These are phyloP conservation scores for Candida tropicalis DNA, from an alignment of 1,139 yeast genomes.

Conservation along the genomic window DNA sequence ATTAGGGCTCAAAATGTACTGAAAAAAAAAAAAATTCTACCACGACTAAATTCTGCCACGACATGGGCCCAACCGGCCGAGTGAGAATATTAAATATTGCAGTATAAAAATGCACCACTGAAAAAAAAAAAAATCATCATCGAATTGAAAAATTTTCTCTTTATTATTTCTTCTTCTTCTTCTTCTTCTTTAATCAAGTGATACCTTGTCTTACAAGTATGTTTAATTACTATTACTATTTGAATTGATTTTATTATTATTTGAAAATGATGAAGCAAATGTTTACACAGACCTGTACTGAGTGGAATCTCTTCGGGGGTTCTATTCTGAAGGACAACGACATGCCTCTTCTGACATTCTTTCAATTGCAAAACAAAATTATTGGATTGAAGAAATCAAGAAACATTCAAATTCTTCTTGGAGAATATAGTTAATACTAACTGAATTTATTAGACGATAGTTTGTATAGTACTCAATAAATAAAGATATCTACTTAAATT, in stretches of 20 bases:
- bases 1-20: too few relatives aligned
- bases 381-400: constrained; percentile 15
- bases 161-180: background rate
- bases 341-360: constrained; percentile 38
- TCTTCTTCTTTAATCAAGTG: background rate
- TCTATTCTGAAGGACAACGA: constrained; percentile 38
- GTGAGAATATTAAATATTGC: too few relatives aligned
- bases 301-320: constrained; percentile 19
- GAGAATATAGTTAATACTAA: background rate
- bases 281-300: constrained; percentile 67
- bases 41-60: too few relatives aligned
- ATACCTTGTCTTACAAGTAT: background rate
- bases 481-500: background rate
- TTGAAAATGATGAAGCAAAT: constrained; percentile 20
- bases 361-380: constrained; percentile 1
- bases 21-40: too few relatives aligned
- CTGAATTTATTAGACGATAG: background rate
- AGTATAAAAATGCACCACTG: too few relatives aligned
- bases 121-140: background rate
- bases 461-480: background rate
- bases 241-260: background rate
- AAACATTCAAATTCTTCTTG: constrained; percentile 9
- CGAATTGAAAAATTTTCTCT: background rate
- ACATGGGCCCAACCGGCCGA: too few relatives aligned
- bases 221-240: background rate